Evolutionary conservation across 805 yeast genomes (phyloP), one percentile per base, ranked within the genome.

Genomic region (Starmerella sirachaensis): DNA sequence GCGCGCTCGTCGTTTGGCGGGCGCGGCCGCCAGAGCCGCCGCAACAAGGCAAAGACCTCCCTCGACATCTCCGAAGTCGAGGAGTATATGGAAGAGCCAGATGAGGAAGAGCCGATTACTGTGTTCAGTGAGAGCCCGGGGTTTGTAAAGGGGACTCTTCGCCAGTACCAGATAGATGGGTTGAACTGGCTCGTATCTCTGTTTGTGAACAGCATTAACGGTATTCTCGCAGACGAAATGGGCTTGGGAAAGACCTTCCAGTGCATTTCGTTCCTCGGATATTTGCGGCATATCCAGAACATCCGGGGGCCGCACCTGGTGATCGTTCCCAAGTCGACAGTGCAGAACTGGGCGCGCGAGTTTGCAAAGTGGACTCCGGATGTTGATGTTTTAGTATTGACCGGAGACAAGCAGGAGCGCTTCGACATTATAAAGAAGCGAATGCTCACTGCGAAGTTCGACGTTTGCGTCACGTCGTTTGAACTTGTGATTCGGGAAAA

Each of bases 221-320:
- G 98, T 11, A 88, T 88, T 26, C 63, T 88, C 31, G 98, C 98
- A 6, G 98, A 88, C 59, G 98, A 88, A 58, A 88, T 91, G 98
- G 98, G 98, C 2, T 66, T 88, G 19, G 98, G 98, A 38, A 88
- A 88, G 59, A 88, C 98, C 3, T 63, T 88, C 36, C 98, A 88
- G 60, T 86, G 97, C 1, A 86, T 88, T 33, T 76, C 97, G 1
- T 91, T 88, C 51, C 63, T 88, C 31, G 96, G 95, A 0, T 84
- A 81, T 57, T 61, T 88, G 38, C 67, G 95, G 45, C 83, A 81
- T 53, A 65, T 76, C 38, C 76, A 74, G 48, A 69, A 73, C 18
- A 69, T 85, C 9, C 81, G 78, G 46, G 98, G 98, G 0, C 98
- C 98, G 0, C 83, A 78, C 55, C 70, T 91, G 28, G 74, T 91